Evolutionary conservation across 31 red algal species (phyloP), one percentile per base, ranked within the genome.

Genomic region (Asparagopsis taxiformis): DNA sequence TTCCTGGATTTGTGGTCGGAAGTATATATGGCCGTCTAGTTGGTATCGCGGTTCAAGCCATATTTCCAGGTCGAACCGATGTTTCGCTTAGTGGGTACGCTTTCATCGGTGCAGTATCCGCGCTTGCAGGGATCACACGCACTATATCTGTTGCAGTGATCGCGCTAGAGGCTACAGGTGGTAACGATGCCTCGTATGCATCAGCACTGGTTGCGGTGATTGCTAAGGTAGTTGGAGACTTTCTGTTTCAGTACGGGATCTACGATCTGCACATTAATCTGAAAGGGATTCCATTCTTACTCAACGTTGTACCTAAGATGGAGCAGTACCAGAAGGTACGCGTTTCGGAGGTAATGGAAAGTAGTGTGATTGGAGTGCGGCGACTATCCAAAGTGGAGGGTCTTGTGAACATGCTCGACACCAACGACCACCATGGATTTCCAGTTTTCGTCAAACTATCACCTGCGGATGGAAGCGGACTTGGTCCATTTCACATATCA

Each of bases 71-170:
- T 7, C 59, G 33, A 31, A 70, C 65, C n/a, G 87, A 76, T 51
- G 37, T 91, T 32, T 72, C 65, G 1, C 32, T 83, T n/a, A 37
- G 44, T 28, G 71, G 65, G 6, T 83, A 83, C 37, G 87, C 79
- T 13, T 80, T 83, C 52, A 37, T 91, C 11, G 87, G 87, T 8
- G 77, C 65, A 0, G 70, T 91, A 5, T 79, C 87, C 1, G 77
- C 65, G 46, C 71, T 91, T 51, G 64, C 87, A 5, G 87, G 87
- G 36, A 23, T 77, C 5, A 82, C 87, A 9, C 65, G 87, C 29
- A 82, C 76, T 29, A 80, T 84, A 37, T 91, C 87, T 5, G 87
- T 91, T 0, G 49, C 72, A 62, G 69, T 91, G 1, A 83, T 91
- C 31, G 87, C 75, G 6, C 63, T 91, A 1, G 79, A 84, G 49